Conservation (phyloP, 2,329 filamentous ascomycete genomes). For the Cladosporium sp. region DNA sequence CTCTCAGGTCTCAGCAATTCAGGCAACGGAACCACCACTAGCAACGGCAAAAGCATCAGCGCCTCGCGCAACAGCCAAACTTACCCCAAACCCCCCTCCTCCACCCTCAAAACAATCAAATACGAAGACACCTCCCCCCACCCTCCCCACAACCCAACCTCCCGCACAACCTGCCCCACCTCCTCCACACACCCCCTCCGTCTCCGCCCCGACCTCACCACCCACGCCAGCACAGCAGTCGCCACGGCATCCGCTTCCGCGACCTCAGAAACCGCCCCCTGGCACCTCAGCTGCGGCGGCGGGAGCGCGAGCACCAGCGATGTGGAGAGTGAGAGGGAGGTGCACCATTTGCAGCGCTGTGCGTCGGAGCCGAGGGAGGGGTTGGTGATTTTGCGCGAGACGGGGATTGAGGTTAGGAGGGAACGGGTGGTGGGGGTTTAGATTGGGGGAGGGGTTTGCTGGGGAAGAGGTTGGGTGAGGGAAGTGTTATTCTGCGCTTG, state of each 20-base stretch:
- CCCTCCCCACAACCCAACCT: neutral
- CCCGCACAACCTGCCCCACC: neutral
- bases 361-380: conserved; percentile 14
- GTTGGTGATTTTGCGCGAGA: conserved; percentile 27
- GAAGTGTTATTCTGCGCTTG: too few relatives aligned
- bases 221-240: neutral
- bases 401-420: conserved; percentile 19
- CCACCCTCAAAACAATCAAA: conserved; percentile 17
- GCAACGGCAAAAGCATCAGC: neutral
- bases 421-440: neutral
- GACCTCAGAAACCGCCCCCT: neutral
- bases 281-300: conserved; percentile 17
- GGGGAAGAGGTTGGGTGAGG: neutral
- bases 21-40: neutral
- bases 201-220: conserved; percentile 4
- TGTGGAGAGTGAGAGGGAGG: conserved; percentile 4
- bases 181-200: neutral
- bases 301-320: conserved; percentile 17
- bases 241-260: conserved; percentile 1
- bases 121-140: conserved; percentile 15
- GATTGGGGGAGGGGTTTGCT: too few relatives aligned
- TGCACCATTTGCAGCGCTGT: conserved; percentile 14
- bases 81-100: neutral
- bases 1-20: conserved; percentile 17
- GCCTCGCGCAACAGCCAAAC: neutral